These are phyloP conservation scores for Pseudogymnoascus sp. DNA, from an alignment of 2,329 filamentous ascomycete genomes.

Conservation along the genomic window DNA sequence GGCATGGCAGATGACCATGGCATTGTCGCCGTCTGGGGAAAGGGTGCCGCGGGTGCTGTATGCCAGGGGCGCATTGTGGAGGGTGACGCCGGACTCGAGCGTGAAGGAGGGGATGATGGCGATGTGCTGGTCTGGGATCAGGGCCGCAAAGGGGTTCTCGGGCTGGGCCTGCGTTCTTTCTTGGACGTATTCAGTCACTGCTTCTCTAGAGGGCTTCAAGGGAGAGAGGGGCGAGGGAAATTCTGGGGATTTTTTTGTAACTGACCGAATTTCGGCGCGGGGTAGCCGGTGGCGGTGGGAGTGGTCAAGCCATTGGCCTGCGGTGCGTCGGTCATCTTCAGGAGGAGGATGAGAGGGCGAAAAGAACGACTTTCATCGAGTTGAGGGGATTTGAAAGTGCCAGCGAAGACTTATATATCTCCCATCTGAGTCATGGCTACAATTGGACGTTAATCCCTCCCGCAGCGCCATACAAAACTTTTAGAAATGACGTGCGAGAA, in stretches of 20 bases:
- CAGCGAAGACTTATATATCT: not conserved
- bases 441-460: not conserved
- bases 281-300: not conserved
- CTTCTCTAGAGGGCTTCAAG: conserved; percentile 29
- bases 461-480: conserved; percentile 4
- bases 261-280: conserved; percentile 23
- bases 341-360: not conserved
- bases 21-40: conserved; percentile 51
- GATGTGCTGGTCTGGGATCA: conserved; percentile 84
- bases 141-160: conserved; percentile 80
- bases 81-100: conserved; percentile 80
- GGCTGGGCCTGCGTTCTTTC: conserved; percentile 61
- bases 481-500: conserved; percentile 6
- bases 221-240: conserved; percentile 11
- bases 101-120: conserved; percentile 82
- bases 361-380: conserved; percentile 1
- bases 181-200: conserved; percentile 47
- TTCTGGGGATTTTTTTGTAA: conserved; percentile 11
- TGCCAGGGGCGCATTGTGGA: conserved; percentile 66
- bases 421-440: conserved; percentile 1
- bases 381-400: not conserved
- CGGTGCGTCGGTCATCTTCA: conserved; percentile 3
- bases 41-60: conserved; percentile 58
- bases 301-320: not conserved
- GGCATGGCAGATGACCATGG: conserved; percentile 73